Evolutionary conservation across 345 rosid species (phyloP), one percentile per base, ranked within the genome.

Genomic region (Corchorus capsularis): DNA sequence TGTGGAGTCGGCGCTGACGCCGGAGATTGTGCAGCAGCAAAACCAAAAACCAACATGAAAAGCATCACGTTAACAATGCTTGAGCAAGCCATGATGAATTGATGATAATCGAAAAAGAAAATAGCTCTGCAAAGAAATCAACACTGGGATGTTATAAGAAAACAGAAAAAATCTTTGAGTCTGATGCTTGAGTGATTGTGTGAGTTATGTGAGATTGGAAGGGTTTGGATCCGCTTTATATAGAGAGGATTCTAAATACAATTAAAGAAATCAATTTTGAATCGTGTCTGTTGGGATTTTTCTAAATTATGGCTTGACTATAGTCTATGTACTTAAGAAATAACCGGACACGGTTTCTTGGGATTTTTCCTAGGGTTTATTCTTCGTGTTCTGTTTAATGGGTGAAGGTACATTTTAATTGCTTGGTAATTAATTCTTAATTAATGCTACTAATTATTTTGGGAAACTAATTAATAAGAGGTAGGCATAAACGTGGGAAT

Each of bases 21-120:
- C 1, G 85, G 83, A 63, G 86, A 80, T 37, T 80, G 82, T n/a
- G 82, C 84, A 14, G 72, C 69, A 11, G 74, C 14, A 3, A 63
- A 22, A 1, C 77, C 78, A 1, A 78, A 63, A 14, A 86, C 37
- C 20, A 86, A 43, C 13, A 47, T 37, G 20, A 39, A 3, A 1
- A 63, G 11, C 19, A 63, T 37, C 1, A 63, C 45, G 8, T 7
- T 34, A 56, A 53, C 56, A 39, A 70, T 1, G 61, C 27, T 27
- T n/a, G 22, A 70, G 16, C n/a, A 2, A 34, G 74, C 47, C 74
- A 70, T 27, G 3, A 6, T n/a, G n/a, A n/a, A n/a, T n/a, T n/a
- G n/a, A n/a, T 16, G 12, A 57, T 27, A 39, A 39, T 39, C 43
- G 11, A 4, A 60, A 45, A 45, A 45, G 47, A 2, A 12, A 60